Evolutionary conservation across 2,329 filamentous ascomycete species (phyloP).

Genomic region (Colletotrichum sp.): DNA sequence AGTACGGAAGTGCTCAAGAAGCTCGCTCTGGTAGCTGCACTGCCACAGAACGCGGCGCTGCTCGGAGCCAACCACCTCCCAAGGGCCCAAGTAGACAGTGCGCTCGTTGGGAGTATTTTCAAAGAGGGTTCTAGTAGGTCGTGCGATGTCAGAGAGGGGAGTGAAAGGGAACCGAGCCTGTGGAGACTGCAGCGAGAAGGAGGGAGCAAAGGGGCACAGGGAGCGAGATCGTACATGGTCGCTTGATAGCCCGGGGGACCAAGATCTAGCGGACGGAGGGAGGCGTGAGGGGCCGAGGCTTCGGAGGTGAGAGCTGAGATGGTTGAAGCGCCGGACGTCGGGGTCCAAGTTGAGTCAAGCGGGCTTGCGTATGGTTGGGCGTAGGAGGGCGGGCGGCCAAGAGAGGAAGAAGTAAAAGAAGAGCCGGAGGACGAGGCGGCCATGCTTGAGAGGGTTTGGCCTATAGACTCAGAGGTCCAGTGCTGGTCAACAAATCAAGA

Average conservation of each 20-base stretch:
- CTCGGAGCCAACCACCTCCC: constrained; percentile 54
- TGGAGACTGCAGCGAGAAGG: not conserved
- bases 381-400: constrained; percentile 46
- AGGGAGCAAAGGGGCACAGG: not conserved
- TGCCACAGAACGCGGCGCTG: constrained; percentile 57
- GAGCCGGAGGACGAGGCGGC: constrained; percentile 49
- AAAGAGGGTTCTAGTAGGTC: constrained; percentile 49
- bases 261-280: constrained; percentile 52
- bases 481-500: constrained; percentile 7
- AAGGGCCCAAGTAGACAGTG: constrained; percentile 58
- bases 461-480: not conserved
- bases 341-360: constrained; percentile 50
- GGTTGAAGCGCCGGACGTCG: constrained; percentile 47
- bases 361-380: constrained; percentile 47
- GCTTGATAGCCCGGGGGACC: constrained; percentile 59
- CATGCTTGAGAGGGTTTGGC: constrained; percentile 34
- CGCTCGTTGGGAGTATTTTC: constrained; percentile 53
- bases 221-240: constrained; percentile 48
- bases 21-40: constrained; percentile 57
- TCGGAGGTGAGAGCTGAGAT: constrained; percentile 46
- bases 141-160: constrained; percentile 9
- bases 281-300: constrained; percentile 43
- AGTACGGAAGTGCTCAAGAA: constrained; percentile 57
- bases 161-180: not conserved
- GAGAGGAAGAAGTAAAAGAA: constrained; percentile 52